phyloP scores from a whole-genome alignment of 495 filamentous ascomycete species.

The Hypoxylon subgilvum region DNA sequence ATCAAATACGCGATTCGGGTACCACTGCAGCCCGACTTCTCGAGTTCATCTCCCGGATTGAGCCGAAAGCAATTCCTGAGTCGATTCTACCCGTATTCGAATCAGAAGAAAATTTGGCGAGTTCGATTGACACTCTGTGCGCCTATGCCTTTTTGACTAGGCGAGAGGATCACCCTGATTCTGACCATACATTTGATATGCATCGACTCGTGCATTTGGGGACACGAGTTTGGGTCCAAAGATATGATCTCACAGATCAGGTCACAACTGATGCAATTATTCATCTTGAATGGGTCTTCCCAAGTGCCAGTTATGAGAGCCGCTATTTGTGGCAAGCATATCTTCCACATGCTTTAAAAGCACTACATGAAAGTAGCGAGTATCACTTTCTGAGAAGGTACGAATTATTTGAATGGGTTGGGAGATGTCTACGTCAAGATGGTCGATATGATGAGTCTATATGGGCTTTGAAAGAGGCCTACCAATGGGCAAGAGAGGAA shows the following conservation, averaged over 20 bases:
- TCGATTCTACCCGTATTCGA: slow-evolving; percentile 41
- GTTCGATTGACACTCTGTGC: slow-evolving; percentile 45
- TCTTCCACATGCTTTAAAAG: slow-evolving; percentile 40
- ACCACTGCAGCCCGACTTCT: slow-evolving; percentile 47
- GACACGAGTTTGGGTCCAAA: slow-evolving; percentile 46
- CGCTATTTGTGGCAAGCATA: slow-evolving; percentile 35
- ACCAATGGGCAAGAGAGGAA: slow-evolving; percentile 24
- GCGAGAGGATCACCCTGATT: slow-evolving; percentile 23
- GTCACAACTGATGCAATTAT: not conserved
- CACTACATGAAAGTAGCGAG: slow-evolving; percentile 18
- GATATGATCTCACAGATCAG: not conserved
- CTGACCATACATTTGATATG: slow-evolving; percentile 44
- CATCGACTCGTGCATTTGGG: slow-evolving; percentile 57
- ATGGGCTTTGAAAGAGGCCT: slow-evolving; percentile 25
- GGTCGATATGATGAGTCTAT: slow-evolving; percentile 44
- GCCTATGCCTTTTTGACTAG: slow-evolving; percentile 44
- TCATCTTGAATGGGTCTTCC: slow-evolving; percentile 33
- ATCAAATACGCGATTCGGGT: slow-evolving; percentile 48
- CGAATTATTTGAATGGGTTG: slow-evolving; percentile 21
- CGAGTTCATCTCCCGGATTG: slow-evolving; percentile 52
- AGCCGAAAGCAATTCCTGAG: slow-evolving; percentile 44
- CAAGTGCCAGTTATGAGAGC: slow-evolving; percentile 8
- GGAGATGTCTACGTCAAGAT: slow-evolving; percentile 25
- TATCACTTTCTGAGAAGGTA: slow-evolving; percentile 15
- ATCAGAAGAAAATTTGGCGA: slow-evolving; percentile 22